Base-by-base conservation (phyloP, 305 asterid genomes). In the Coffea humblotiana region DNA sequence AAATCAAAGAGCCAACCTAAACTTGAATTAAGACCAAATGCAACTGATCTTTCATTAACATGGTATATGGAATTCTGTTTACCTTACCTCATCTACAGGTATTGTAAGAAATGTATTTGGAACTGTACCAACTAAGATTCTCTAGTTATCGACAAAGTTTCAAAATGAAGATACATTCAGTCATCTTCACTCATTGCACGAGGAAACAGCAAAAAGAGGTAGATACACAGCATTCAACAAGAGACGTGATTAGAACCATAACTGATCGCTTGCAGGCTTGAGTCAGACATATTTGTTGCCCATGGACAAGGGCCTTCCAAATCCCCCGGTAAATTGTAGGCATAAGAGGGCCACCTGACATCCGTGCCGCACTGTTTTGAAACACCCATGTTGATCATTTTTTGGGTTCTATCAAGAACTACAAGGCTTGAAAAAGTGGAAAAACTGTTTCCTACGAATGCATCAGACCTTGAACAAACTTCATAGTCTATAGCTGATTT, bases 351-450 rank as follows among this genome's bases (percentile, higher is more conserved):
- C 89, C 85, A 86, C 23, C 67, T 74, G 6, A 75, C 81, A 60
- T 71, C 84, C 21, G 29, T 15, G 60, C 80, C 86, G 72, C 91
- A 88, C n/a, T 73, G 83, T 12, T 78, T 82, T 35, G 69, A 14
- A 48, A 48, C 84, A 66, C 88, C 94, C 75, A 47, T 71, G 25
- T 74, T 81, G 49, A 92, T 88, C 94, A 91, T 90, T 67, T 86
- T 89, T 49, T 88, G 94, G 75, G 97, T 93, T 85, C 99, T 86
- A 58, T 95, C 99, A 23, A 95, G 95, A 84, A 95, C 99, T 7
- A 95, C 66, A 16, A 95, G 97, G 88, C 97, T 92, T 27, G 98
- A 95, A 84, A 95, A 95, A 23, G 99, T 95, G 21, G 99, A 95
- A 83, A 90, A 93, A 82, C 93, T 95, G 88, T 95, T 95, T 74